phyloP scores from a whole-genome alignment of 2,329 filamentous ascomycete genomes.

The Colletotrichum neosansevieriae region DNA sequence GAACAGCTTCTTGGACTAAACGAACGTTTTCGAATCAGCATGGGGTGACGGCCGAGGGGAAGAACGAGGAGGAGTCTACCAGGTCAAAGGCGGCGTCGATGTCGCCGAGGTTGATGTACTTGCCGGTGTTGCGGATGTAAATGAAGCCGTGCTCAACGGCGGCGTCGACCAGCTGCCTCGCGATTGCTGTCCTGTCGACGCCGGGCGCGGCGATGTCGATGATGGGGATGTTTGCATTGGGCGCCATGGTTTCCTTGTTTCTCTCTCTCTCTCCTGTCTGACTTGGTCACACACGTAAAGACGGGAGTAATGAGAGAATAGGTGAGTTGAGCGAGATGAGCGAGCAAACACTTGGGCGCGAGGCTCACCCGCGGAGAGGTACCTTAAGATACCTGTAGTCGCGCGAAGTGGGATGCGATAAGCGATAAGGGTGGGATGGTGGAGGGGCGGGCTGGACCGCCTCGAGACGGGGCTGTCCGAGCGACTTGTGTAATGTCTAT shows the following conservation, averaged over 20 bases:
- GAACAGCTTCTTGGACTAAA: constrained; percentile 80
- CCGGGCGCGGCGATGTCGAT: constrained; percentile 80
- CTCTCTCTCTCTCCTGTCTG: neutral
- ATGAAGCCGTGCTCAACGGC: constrained; percentile 89
- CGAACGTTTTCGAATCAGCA: neutral
- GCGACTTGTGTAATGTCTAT: constrained; percentile 33
- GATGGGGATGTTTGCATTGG: constrained; percentile 74
- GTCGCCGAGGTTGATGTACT: constrained; percentile 73
- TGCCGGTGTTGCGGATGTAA: constrained; percentile 82
- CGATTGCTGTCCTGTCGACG: constrained; percentile 64
- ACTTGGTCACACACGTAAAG: neutral
- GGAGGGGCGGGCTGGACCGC: constrained; percentile 27
- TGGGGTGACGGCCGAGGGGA: no score
- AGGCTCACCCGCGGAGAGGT: neutral
- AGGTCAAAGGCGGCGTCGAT: constrained; percentile 80
- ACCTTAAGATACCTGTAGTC: neutral
- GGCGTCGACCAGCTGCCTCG: constrained; percentile 80
- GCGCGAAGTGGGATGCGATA: constrained; percentile 39
- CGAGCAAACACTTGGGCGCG: neutral
- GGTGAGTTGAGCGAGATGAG: neutral
- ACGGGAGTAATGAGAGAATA: neutral
- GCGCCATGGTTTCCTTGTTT: constrained; percentile 43
- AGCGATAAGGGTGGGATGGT: constrained; percentile 39
- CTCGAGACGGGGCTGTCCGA: neutral
- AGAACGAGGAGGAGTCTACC: constrained; percentile 57